Conservation (phyloP, 2,329 filamentous ascomycete species). For the Pseudogymnoascus sp. region DNA sequence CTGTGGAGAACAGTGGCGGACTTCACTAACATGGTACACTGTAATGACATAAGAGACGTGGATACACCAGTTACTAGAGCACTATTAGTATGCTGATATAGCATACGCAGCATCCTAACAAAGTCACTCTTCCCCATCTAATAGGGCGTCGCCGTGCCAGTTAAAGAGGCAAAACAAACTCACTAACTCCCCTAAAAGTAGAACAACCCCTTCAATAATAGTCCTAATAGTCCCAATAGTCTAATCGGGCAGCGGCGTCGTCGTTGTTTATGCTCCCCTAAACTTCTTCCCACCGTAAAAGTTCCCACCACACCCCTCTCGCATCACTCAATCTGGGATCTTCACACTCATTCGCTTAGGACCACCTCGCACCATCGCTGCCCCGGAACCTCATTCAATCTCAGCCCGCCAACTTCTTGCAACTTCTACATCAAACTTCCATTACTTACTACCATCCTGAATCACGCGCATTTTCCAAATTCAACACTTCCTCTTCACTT, state of each 20-base stretch:
- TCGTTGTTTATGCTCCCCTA: background rate
- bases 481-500: background rate
- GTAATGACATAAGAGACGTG: background rate
- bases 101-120: background rate
- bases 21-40: background rate
- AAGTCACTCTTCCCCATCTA: background rate
- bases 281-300: background rate
- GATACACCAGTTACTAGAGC: background rate
- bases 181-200: background rate
- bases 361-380: slow-evolving; percentile 6
- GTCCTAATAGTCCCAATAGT: background rate
- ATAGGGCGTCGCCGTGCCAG: background rate
- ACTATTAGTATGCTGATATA: background rate
- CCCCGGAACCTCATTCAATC: slow-evolving; percentile 9
- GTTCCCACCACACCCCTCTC: background rate
- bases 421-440: background rate
- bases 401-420: slow-evolving; percentile 6
- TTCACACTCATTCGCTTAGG: slow-evolving; percentile 1
- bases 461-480: background rate
- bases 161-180: background rate
- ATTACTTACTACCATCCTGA: slow-evolving; percentile 7
- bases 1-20: background rate
- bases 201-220: background rate
- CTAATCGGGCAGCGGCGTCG: background rate
- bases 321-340: background rate